Conservation (phyloP, 1,139 yeast genomes). For the Kodamaea sp. region DNA sequence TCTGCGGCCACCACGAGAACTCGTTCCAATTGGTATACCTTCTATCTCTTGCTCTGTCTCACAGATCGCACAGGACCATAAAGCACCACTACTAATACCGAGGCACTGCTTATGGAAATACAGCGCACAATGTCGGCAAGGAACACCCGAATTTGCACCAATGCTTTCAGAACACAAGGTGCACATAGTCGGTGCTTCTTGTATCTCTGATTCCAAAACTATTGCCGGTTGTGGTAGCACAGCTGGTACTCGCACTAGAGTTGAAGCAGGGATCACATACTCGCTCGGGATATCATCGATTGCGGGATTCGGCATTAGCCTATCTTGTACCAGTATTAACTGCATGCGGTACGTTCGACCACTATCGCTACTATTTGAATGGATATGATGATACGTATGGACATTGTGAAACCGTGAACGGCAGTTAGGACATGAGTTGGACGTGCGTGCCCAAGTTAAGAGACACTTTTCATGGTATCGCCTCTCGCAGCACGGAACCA, state of each 20-base stretch:
- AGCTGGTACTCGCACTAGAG: too few species aligned
- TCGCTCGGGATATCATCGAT: slow-evolving; percentile 41
- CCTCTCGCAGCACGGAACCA: slow-evolving; percentile 34
- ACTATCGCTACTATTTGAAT: too few species aligned
- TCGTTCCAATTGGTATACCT: neutral
- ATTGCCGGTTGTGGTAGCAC: too few species aligned
- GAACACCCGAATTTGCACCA: slow-evolving; percentile 8
- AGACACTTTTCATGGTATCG: slow-evolving; percentile 47
- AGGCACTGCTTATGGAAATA: slow-evolving; percentile 37
- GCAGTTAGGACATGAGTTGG: slow-evolving; percentile 55
- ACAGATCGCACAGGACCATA: slow-evolving; percentile 46
- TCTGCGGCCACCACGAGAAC: neutral
- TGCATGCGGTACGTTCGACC: too few species aligned
- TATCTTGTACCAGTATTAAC: too few species aligned
- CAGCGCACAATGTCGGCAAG: slow-evolving; percentile 35
- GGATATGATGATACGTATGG: too few species aligned
- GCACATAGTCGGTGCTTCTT: neutral
- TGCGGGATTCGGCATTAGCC: slow-evolving; percentile 31
- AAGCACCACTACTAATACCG: slow-evolving; percentile 18
- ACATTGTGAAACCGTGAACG: slow-evolving; percentile 29
- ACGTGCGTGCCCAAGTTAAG: slow-evolving; percentile 43
- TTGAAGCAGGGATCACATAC: slow-evolving; percentile 25
- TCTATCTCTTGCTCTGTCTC: slow-evolving; percentile 33
- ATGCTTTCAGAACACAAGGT: too few species aligned
- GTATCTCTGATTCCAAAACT: too few species aligned